These are phyloP conservation scores for Leonotis leonurus DNA, from an alignment of 257 asterid genomes.

Conservation along the genomic window DNA sequence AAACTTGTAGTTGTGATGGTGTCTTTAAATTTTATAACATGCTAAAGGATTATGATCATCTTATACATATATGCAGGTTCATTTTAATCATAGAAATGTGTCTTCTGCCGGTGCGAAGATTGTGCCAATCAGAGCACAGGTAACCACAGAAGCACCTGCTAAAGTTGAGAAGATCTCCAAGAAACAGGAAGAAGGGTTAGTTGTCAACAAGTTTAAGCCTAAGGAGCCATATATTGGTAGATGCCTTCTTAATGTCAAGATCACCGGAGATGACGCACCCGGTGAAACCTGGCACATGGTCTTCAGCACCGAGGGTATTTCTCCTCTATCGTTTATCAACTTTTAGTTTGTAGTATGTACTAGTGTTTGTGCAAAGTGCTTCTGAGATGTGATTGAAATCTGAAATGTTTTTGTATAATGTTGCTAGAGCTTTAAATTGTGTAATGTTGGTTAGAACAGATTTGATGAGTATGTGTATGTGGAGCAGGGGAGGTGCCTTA, in stretches of 20 bases:
- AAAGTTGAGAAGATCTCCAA: conserved; percentile 72
- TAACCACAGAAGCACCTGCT: conserved; percentile 66
- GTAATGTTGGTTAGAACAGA: background rate
- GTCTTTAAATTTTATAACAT: too few relatives aligned
- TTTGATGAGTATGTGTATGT: background rate
- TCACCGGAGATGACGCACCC: conserved; percentile 96
- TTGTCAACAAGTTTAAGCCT: conserved; percentile 88
- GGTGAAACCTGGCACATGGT: conserved; percentile 99
- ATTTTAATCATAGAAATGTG: conserved; percentile 50
- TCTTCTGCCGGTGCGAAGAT: conserved; percentile 34
- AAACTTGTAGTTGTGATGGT: background rate
- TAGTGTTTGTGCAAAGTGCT: too few relatives aligned
- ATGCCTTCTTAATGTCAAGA: conserved; percentile 92
- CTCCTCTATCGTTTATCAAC: background rate
- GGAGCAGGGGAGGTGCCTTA: conserved; percentile 78
- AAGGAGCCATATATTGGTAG: conserved; percentile 80
- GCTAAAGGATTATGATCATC: too few relatives aligned
- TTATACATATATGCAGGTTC: conserved; percentile 35
- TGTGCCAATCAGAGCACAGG: conserved; percentile 72
- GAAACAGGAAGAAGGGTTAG: conserved; percentile 82
- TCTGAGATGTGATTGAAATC: too few relatives aligned
- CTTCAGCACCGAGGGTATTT: conserved; percentile 78
- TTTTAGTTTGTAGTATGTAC: too few relatives aligned
- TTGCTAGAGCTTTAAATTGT: background rate
- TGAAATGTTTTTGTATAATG: background rate